phyloP scores from a whole-genome alignment of 805 yeast genomes.

The Starmerella riodocensis region DNA sequence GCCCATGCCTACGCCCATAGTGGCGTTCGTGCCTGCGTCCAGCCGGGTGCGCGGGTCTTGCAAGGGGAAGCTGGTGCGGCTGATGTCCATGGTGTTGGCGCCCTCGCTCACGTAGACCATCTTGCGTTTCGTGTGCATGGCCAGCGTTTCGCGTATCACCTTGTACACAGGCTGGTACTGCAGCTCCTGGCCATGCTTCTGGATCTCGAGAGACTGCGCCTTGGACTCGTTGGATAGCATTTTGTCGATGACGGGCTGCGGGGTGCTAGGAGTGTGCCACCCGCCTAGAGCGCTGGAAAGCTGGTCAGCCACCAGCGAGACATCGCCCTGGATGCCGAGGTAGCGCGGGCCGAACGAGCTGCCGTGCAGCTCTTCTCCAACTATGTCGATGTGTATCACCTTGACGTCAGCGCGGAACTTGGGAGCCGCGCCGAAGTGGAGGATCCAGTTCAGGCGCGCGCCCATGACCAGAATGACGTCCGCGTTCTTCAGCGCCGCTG shows the following conservation, averaged over 20 bases:
- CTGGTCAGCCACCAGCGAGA: constrained; percentile 31
- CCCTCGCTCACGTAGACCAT: constrained; percentile 49
- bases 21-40: constrained; percentile 66
- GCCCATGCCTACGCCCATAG: constrained; percentile 66
- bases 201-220: constrained; percentile 25
- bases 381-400: constrained; percentile 45
- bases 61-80: constrained; percentile 48
- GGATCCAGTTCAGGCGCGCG: constrained; percentile 60
- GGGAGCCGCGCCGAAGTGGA: constrained; percentile 52
- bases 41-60: constrained; percentile 40
- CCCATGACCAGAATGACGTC: constrained; percentile 52
- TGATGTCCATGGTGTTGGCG: constrained; percentile 66
- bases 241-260: constrained; percentile 21
- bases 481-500: constrained; percentile 42
- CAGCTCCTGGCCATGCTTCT: constrained; percentile 19
- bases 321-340: constrained; percentile 45
- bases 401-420: constrained; percentile 36
- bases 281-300: constrained; percentile 27
- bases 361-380: constrained; percentile 41
- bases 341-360: constrained; percentile 25
- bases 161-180: constrained; percentile 45
- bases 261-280: constrained; percentile 28
- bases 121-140: constrained; percentile 12
- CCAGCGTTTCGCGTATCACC: constrained; percentile 33
- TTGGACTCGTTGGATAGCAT: constrained; percentile 26